A percentile compares a stretch with the other conserved stretches of the same genome.
Conservation (phyloP, 1,284 basidiomycete species). For the Boletus semigastroideus region DNA sequence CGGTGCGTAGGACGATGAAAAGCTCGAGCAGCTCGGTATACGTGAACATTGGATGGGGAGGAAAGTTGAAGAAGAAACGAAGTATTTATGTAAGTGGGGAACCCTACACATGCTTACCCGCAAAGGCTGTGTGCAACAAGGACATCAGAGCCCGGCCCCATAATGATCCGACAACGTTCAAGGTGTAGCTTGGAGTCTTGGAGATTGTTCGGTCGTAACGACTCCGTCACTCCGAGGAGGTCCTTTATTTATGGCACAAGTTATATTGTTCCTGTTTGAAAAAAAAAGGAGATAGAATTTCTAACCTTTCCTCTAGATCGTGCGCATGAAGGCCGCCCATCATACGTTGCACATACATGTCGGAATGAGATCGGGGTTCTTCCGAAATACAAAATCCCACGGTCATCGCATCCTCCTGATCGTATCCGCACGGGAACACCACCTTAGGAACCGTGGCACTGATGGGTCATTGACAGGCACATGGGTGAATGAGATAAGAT, state of each 20-base stretch:
- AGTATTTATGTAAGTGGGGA: neutral
- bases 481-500: neutral
- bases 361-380: too few relatives aligned
- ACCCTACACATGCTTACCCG: neutral
- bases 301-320: too few relatives aligned
- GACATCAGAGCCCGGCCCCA: neutral
- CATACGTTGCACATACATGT: too few relatives aligned
- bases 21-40: constrained; percentile 23
- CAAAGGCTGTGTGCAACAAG: neutral
- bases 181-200: neutral
- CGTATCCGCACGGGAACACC: too few relatives aligned
- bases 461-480: neutral
- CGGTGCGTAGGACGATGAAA: constrained; percentile 13
- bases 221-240: neutral
- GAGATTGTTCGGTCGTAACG: neutral
- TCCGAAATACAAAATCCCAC: too few relatives aligned
- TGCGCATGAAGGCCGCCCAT: too few relatives aligned
- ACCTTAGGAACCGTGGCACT: neutral
- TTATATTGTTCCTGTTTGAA: too few relatives aligned
- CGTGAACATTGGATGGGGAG: constrained; percentile 2
- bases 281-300: too few relatives aligned
- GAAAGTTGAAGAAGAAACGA: neutral
- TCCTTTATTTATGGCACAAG: neutral
- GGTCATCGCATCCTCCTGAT: too few relatives aligned
- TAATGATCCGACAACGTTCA: neutral